Conservation (phyloP, 768 basidiomycete species). For the Tricholoma hemisulphureum region DNA sequence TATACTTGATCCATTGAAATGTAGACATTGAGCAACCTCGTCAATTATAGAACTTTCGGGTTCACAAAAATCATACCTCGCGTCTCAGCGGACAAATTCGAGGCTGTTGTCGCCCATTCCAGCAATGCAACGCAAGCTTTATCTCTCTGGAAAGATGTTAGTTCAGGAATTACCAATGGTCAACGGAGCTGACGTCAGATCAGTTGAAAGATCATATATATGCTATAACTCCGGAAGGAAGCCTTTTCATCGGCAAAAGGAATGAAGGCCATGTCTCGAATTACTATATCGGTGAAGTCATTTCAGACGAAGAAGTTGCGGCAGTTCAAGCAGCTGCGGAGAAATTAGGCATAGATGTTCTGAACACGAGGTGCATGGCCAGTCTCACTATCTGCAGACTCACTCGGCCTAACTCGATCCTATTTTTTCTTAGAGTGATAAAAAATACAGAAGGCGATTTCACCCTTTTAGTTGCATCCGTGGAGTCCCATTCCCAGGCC, state of each 20-base stretch:
- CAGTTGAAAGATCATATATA: constrained; percentile 80
- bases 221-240: constrained; percentile 57
- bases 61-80: constrained; percentile 86
- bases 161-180: constrained; percentile 10
- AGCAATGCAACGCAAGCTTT: constrained; percentile 53
- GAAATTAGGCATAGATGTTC: constrained; percentile 66
- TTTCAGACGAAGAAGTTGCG: constrained; percentile 76
- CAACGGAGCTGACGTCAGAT: background rate
- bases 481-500: constrained; percentile 36
- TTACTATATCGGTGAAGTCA: constrained; percentile 77
- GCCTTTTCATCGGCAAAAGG: constrained; percentile 78
- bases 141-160: constrained; percentile 62
- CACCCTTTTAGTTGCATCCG: constrained; percentile 75
- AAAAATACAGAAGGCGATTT: constrained; percentile 65
- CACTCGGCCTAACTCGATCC: constrained; percentile 2
- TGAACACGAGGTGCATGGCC: constrained; percentile 71
- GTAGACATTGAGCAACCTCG: constrained; percentile 58
- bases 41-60: constrained; percentile 81
- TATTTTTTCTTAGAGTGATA: constrained; percentile 49
- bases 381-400: background rate
- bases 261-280: constrained; percentile 75
- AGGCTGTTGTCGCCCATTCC: constrained; percentile 59
- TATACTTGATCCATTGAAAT: background rate
- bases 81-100: constrained; percentile 58
- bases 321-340: constrained; percentile 75